A percentile compares a stretch with the other conserved stretches of the same genome.
These are phyloP conservation scores for Claviceps citrina DNA, from an alignment of 2,329 filamentous ascomycete species.

Conservation along the genomic window DNA sequence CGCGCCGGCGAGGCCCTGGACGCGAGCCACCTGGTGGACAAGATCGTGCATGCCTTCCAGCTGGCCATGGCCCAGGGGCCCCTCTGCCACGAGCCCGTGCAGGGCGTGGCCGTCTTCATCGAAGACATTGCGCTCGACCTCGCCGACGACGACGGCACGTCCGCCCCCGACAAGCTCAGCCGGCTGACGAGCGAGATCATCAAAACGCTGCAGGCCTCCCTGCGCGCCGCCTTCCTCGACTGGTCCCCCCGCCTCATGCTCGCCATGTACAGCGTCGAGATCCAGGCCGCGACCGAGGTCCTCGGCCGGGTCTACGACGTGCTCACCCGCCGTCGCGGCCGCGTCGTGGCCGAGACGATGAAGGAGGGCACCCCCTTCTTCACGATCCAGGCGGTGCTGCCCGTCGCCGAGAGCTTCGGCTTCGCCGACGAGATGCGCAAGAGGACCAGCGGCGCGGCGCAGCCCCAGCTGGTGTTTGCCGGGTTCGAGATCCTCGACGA, in stretches of 20 bases:
- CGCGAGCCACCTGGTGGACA: constrained; percentile 66
- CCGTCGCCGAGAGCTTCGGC: constrained; percentile 88
- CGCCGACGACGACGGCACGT: constrained; percentile 36
- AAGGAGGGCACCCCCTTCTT: constrained; percentile 95
- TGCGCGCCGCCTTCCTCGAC: constrained; percentile 76
- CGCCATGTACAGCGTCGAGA: constrained; percentile 96
- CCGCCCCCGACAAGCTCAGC: constrained; percentile 51
- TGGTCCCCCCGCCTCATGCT: constrained; percentile 92
- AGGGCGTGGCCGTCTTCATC: constrained; percentile 81
- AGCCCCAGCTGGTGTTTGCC: constrained; percentile 83
- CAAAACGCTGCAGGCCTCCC: constrained; percentile 70
- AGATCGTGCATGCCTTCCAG: constrained; percentile 87
- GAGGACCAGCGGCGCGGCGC: constrained; percentile 74
- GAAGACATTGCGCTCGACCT: constrained; percentile 57
- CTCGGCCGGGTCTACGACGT: constrained; percentile 91
- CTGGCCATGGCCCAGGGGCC: constrained; percentile 79
- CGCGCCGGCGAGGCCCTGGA: constrained; percentile 35
- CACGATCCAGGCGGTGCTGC: constrained; percentile 74
- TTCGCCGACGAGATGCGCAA: constrained; percentile 96
- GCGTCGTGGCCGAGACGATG: constrained; percentile 77
- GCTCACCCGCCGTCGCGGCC: constrained; percentile 83
- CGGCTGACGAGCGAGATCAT: constrained; percentile 88
- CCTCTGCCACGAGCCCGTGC: constrained; percentile 81
- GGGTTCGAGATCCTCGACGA: constrained; percentile 88
- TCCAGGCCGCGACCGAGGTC: constrained; percentile 90